Base-by-base conservation (phyloP, 2,329 filamentous ascomycete genomes). In the Ophiobolus disseminans region DNA sequence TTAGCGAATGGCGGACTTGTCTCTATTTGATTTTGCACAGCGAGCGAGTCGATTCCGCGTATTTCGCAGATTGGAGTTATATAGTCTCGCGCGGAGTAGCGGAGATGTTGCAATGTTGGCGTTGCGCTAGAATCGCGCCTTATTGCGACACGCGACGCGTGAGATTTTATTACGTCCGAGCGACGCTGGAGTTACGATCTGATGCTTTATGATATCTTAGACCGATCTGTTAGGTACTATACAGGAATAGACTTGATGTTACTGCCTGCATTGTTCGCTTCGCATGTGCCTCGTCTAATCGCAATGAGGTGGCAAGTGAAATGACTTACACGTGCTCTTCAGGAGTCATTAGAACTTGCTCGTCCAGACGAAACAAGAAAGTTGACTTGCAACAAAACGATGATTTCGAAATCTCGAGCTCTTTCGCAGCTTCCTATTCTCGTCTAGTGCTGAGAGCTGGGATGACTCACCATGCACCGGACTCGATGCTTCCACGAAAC, bases 281-380 rank as follows among this genome's bases (percentile, higher is more conserved):
- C 30, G 16, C 25, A 28, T 28, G n/a, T n/a, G n/a, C 25, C 25
- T 28, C 25, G 25, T 28, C n/a, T 28, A n/a, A 28, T n/a, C 2
- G 25, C 10, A 28, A 9, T n/a, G n/a, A n/a, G n/a, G n/a, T n/a
- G n/a, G n/a, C n/a, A n/a, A n/a, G n/a, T n/a, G n/a, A n/a, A n/a
- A n/a, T n/a, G n/a, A n/a, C n/a, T n/a, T 30, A 48, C 22, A 16
- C 41, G 25, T 45, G 49, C 34, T 49, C 23, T 17, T n/a, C n/a
- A n/a, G n/a, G n/a, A n/a, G n/a, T n/a, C n/a, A n/a, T n/a, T n/a
- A n/a, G n/a, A n/a, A n/a, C n/a, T n/a, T n/a, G n/a, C n/a, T n/a
- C n/a, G n/a, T n/a, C n/a, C n/a, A n/a, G n/a, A n/a, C n/a, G n/a
- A n/a, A n/a, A n/a, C n/a, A n/a, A n/a, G n/a, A n/a, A n/a, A n/a